These are phyloP conservation scores for Cladophialophora carrionii DNA, from an alignment of 2,329 filamentous ascomycete genomes.

Conservation along the genomic window DNA sequence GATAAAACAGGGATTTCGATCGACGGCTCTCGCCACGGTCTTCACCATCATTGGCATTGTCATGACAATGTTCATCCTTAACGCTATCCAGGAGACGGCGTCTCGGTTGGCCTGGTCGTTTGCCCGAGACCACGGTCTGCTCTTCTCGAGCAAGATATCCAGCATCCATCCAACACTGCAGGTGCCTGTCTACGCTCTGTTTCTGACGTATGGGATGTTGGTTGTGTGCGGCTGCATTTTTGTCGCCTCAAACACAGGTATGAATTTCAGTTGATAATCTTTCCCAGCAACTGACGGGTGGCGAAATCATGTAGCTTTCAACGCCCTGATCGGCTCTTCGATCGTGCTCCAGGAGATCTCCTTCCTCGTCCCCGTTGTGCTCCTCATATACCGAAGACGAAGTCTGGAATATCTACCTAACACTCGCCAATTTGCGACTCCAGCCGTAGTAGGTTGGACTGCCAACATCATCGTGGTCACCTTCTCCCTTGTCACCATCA, in stretches of 20 bases:
- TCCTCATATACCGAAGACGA: slow-evolving; percentile 20
- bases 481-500: slow-evolving; percentile 26
- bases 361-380: slow-evolving; percentile 47
- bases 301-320: slow-evolving; percentile 49
- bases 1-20: slow-evolving; percentile 24
- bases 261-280: slow-evolving; percentile 33
- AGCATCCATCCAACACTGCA: slow-evolving; percentile 32
- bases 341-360: slow-evolving; percentile 60
- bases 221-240: slow-evolving; percentile 40
- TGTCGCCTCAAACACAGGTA: slow-evolving; percentile 23
- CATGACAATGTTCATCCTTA: slow-evolving; percentile 61
- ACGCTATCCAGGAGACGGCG: slow-evolving; percentile 58
- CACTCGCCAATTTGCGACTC: slow-evolving; percentile 17
- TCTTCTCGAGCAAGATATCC: slow-evolving; percentile 38
- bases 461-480: slow-evolving; percentile 45
- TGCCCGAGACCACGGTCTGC: slow-evolving; percentile 48
- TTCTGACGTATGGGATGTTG: slow-evolving; percentile 33
- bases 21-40: slow-evolving; percentile 14
- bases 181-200: slow-evolving; percentile 39
- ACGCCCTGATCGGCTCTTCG: slow-evolving; percentile 61
- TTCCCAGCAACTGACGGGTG: slow-evolving; percentile 47
- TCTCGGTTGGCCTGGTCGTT: slow-evolving; percentile 56
- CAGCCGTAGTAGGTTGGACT: slow-evolving; percentile 12
- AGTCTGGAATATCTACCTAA: slow-evolving; percentile 12
- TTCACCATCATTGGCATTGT: slow-evolving; percentile 52